These are phyloP conservation scores for Carex scoparia DNA, from an alignment of 176 grass and related monocot genomes.

Conservation along the genomic window DNA sequence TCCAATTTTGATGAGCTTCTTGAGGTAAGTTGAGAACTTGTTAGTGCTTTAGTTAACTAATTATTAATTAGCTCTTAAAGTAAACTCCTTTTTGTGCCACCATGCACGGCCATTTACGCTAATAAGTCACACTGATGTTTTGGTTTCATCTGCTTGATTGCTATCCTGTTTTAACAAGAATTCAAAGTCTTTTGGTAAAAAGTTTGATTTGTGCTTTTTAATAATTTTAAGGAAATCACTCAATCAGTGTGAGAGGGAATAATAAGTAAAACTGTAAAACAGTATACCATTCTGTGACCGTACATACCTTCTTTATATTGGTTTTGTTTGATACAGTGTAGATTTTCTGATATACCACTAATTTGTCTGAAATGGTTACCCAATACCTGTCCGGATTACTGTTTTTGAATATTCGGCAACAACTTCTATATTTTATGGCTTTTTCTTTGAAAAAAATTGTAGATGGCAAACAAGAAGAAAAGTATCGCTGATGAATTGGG, in stretches of 20 bases:
- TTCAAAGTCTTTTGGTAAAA: neutral
- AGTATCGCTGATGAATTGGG: slow-evolving; percentile 59
- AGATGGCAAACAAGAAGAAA: slow-evolving; percentile 91
- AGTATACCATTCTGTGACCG: neutral
- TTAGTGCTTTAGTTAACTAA: slow-evolving; percentile 18
- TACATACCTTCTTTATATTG: neutral
- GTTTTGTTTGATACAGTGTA: neutral
- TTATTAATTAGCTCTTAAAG: neutral
- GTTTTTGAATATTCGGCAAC: neutral
- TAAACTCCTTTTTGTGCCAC: neutral
- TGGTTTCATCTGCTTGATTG: neutral
- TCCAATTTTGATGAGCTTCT: slow-evolving; percentile 85
- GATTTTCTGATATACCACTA: neutral
- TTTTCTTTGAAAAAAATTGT: slow-evolving; percentile 32
- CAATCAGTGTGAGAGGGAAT: neutral
- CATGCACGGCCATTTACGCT: neutral
- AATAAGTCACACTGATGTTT: neutral
- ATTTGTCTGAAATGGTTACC: neutral
- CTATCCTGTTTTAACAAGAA: neutral
- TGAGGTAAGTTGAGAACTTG: slow-evolving; percentile 45
- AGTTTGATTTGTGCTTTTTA: neutral
- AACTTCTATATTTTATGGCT: neutral
- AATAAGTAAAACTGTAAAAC: neutral
- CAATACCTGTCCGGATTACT: neutral
- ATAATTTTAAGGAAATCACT: neutral